Evolutionary conservation across 192 early-diverging fungal genomes (phyloP).

Genomic region (Lobulomyces angularis): DNA sequence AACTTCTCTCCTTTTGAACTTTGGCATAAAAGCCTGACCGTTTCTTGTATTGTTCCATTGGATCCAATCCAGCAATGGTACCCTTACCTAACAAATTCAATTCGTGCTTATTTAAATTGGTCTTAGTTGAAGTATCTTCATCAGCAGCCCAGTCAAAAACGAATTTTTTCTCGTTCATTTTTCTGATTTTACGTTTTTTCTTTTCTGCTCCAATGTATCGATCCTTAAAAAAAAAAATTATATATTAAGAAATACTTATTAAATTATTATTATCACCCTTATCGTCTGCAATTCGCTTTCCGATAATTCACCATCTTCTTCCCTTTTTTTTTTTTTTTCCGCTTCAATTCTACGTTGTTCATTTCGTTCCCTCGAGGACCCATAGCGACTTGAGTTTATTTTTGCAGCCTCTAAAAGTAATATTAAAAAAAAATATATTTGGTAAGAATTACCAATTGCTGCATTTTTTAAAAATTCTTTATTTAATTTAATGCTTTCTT

Average conservation of each 20-base stretch:
- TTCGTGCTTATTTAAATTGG: slow-evolving; percentile 28
- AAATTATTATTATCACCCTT: too few species aligned
- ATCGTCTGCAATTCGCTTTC: not conserved
- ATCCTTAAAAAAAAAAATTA: slow-evolving; percentile 24
- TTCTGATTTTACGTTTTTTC: slow-evolving; percentile 59
- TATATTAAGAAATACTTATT: not conserved
- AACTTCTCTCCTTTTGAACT: too few species aligned
- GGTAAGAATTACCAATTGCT: too few species aligned
- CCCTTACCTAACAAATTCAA: slow-evolving; percentile 74
- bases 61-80: slow-evolving; percentile 73
- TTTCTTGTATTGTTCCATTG: slow-evolving; percentile 56
- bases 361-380: slow-evolving; percentile 1
- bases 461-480: too few species aligned
- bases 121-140: slow-evolving; percentile 76
- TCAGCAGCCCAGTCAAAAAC: slow-evolving; percentile 94
- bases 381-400: too few species aligned
- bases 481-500: too few species aligned
- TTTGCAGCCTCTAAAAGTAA: too few species aligned
- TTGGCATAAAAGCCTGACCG: slow-evolving; percentile 59
- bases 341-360: slow-evolving; percentile 17
- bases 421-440: too few species aligned
- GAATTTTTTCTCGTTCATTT: slow-evolving; percentile 87
- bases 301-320: slow-evolving; percentile 3
- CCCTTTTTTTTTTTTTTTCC: slow-evolving; percentile 26
- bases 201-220: slow-evolving; percentile 79